These are phyloP conservation scores for Ascochyta pisi DNA, from an alignment of 2,329 filamentous ascomycete genomes.

Conservation along the genomic window DNA sequence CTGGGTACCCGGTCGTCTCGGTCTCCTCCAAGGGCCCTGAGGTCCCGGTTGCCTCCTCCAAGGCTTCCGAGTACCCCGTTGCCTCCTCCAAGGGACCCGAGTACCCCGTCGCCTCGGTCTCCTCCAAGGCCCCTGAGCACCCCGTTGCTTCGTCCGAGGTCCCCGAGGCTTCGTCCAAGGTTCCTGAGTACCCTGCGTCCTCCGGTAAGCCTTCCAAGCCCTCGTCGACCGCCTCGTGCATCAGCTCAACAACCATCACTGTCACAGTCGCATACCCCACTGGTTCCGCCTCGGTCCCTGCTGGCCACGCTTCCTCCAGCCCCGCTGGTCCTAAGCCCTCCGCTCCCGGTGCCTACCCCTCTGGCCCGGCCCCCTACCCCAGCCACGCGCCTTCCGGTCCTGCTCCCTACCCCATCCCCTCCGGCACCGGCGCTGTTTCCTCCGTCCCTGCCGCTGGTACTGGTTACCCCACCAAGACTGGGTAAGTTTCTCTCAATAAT, in stretches of 20 bases:
- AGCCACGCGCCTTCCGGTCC: conserved; percentile 25
- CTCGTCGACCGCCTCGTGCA: conserved; percentile 35
- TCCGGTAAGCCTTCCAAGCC: conserved; percentile 20
- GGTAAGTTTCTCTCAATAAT: conserved; percentile 30
- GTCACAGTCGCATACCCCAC: conserved; percentile 52
- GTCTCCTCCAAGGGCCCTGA: conserved; percentile 10
- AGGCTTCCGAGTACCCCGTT: conserved; percentile 23
- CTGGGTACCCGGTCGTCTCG: conserved; percentile 17
- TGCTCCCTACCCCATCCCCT: conserved; percentile 26
- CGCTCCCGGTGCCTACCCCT: conserved; percentile 24
- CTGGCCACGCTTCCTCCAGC: conserved; percentile 32
- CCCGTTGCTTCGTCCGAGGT: conserved; percentile 20
- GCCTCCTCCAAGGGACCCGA: conserved; percentile 16
- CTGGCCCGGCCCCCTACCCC: conserved; percentile 21
- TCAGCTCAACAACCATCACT: conserved; percentile 52
- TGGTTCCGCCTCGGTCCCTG: conserved; percentile 39
- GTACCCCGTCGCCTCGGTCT: conserved; percentile 19
- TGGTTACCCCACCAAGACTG: conserved; percentile 41
- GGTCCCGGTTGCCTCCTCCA: conserved; percentile 17
- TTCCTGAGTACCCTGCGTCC: conserved; percentile 16
- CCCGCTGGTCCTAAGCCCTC: conserved; percentile 24
- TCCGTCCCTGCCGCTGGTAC: conserved; percentile 31
- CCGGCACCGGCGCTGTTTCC: conserved; percentile 24
- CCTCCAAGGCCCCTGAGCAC: conserved; percentile 22
- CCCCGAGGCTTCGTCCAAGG: conserved; percentile 12